Evolutionary conservation across 306 rosid species (phyloP), one percentile per base, ranked within the genome.

Genomic region (Dryas drummondii): DNA sequence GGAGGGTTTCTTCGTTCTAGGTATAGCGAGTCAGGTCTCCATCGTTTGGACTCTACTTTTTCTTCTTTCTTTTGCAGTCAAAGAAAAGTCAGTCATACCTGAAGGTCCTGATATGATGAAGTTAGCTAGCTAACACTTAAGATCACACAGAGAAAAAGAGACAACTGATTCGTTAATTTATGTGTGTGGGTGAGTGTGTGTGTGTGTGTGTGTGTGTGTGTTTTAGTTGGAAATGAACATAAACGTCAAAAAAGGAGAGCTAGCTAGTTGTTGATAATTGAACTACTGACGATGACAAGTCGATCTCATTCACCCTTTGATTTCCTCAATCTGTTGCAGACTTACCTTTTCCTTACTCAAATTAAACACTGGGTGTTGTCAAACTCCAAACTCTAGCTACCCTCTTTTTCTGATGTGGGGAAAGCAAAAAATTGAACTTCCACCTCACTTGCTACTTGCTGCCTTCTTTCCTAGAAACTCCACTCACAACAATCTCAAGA

Each of bases 31-130:
- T 91, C 85, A 88, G 60, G 97, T 91, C 98, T 87, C 91, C 86
- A 90, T 91, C 89, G 79, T 66, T 32, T 60, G 83, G 88, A 83
- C 88, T 70, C 76, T 79, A 73, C 66, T 54, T 78, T 84, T 83
- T 11, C 65, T 47, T 77, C 77, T 83, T 32, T 87, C 85, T 87
- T 85, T 87, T 88, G 72, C 93, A 86, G 97, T 91, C 84, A 87
- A 81, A 75, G 76, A 82, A 88, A 90, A 90, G 96, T 86, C 88
- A 82, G 96, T 86, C 88, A 82, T 87, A 77, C 55, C 81, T 78
- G 77, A 80, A 75, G 76, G 80, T 74, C 55, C 79, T 85, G 52
- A 77, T 32, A 32, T 32, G 37, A 32, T 32, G 37, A 32, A 73
- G 65, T 42, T 4, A 63, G 68, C 68, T 4, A 63, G 68, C 68